Conservation (phyloP, 306 rosid species). For the Cicer cuneatum region DNA sequence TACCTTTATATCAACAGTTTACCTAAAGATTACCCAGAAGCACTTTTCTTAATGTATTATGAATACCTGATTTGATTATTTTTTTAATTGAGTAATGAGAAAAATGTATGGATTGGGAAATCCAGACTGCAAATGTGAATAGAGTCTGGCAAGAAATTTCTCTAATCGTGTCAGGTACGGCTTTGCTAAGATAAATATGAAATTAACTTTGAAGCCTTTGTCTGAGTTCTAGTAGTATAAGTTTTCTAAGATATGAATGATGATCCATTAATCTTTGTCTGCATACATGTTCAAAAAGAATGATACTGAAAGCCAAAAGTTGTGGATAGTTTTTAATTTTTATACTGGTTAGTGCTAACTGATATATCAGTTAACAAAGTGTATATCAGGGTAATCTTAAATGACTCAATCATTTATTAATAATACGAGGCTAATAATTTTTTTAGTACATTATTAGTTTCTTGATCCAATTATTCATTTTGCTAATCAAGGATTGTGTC, state of each 20-base stretch:
- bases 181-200: constrained; percentile 41
- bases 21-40: constrained; percentile 89
- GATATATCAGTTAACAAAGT: background rate
- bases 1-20: constrained; percentile 82
- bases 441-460: background rate
- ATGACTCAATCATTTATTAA: too few species aligned
- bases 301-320: constrained; percentile 9
- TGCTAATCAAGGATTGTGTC: background rate
- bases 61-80: constrained; percentile 71
- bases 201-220: constrained; percentile 27
- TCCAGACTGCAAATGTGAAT: constrained; percentile 69
- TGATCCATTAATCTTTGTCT: constrained; percentile 18
- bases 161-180: constrained; percentile 37
- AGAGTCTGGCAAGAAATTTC: constrained; percentile 66
- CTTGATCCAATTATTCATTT: background rate
- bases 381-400: too few species aligned
- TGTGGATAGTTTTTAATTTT: background rate
- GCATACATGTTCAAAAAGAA: constrained; percentile 1
- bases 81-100: constrained; percentile 14
- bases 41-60: constrained; percentile 83
- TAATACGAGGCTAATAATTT: background rate
- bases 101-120: constrained; percentile 67
- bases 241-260: background rate
- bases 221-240: constrained; percentile 8
- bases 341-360: background rate